A percentile compares a stretch with the other conserved stretches of the same genome.
Conservation (phyloP, 371 early-diverging fungal species). For the Batrachochytrium dendrobatidis region DNA sequence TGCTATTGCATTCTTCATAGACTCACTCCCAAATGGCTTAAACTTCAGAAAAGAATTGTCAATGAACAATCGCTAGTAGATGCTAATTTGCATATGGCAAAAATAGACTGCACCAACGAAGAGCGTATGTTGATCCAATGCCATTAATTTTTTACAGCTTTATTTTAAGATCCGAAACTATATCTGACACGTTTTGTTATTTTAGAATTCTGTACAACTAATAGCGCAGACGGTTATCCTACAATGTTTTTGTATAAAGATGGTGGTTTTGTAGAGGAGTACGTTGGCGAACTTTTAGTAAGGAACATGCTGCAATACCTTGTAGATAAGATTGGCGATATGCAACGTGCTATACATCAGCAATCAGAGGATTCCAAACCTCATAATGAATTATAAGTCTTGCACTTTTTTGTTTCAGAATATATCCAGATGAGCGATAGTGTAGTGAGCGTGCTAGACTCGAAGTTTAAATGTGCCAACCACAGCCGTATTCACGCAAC, state of each 20-base stretch:
- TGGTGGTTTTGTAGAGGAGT: constrained; percentile 11
- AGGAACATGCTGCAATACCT: constrained; percentile 8
- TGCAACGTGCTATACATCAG: too few relatives aligned
- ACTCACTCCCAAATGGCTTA: constrained; percentile 10
- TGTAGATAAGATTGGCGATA: constrained; percentile 1
- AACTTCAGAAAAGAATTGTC: constrained; percentile 5
- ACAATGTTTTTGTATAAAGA: constrained; percentile 11
- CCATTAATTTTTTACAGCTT: too few relatives aligned
- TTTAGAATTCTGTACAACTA: not conserved
- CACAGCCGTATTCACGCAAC: too few relatives aligned
- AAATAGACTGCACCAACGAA: not conserved
- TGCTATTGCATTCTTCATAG: too few relatives aligned
- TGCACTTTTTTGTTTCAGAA: too few relatives aligned
- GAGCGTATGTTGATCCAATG: not conserved
- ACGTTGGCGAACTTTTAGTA: constrained; percentile 10
- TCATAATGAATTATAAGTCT: too few relatives aligned
- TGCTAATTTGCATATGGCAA: not conserved
- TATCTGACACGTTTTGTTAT: too few relatives aligned
- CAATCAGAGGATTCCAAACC: too few relatives aligned
- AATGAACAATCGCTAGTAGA: not conserved
- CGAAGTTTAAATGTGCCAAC: too few relatives aligned
- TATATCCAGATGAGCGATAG: too few relatives aligned
- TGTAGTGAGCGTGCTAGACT: too few relatives aligned
- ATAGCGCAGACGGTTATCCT: constrained; percentile 9
- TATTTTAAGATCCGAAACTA: too few relatives aligned